Conservation (phyloP, 78 protist species). For the Guillardia theta region DNA sequence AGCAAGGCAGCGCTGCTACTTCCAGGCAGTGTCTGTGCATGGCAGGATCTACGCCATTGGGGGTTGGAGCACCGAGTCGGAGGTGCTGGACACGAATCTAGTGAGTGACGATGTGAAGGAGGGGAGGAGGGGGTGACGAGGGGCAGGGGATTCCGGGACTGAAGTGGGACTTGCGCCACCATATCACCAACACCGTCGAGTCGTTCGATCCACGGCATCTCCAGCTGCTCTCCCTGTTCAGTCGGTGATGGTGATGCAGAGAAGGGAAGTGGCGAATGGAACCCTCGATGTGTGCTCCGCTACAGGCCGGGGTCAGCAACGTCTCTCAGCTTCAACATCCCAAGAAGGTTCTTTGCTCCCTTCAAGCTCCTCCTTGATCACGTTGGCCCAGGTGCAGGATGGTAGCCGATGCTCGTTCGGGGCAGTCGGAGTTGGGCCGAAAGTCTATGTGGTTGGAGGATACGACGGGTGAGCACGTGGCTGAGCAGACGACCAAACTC, state of each 20-base stretch:
- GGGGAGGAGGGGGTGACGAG: background rate
- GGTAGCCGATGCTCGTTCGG: background rate
- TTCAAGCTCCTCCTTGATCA: background rate
- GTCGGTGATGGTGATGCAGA: too few relatives aligned
- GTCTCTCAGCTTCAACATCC: background rate
- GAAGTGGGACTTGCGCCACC: background rate
- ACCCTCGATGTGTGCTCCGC: too few relatives aligned
- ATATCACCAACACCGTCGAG: background rate
- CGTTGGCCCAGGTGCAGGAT: background rate
- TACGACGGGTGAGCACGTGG: background rate
- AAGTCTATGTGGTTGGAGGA: background rate
- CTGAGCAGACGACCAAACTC: too few relatives aligned
- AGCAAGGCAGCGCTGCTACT: background rate
- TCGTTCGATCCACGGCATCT: background rate
- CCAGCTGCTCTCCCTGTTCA: too few relatives aligned
- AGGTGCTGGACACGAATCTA: background rate
- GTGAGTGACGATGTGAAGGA: background rate
- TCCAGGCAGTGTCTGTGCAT: background rate
- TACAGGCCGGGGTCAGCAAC: background rate
- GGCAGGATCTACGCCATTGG: background rate
- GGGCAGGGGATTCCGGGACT: background rate
- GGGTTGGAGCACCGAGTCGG: background rate
- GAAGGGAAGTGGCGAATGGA: constrained; percentile 8
- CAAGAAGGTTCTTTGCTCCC: background rate
- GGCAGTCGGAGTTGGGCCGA: background rate